Evolutionary conservation across 495 filamentous ascomycete genomes (phyloP).

Genomic region (Beverwykella pulmonaria): DNA sequence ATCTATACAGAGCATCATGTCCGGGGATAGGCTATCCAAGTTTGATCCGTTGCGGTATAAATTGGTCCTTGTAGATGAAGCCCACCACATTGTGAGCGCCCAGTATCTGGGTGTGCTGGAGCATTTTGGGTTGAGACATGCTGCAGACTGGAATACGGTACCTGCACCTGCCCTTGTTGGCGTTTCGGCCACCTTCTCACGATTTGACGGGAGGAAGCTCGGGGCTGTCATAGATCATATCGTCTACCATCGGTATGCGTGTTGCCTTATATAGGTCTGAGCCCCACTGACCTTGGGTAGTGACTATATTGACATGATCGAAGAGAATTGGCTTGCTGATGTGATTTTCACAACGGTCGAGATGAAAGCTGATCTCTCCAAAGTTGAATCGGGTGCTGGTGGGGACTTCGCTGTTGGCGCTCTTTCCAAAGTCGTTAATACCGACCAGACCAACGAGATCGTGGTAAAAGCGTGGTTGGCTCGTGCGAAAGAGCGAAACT

Average conservation of each 20-base stretch:
- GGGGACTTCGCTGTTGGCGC: conserved; percentile 79
- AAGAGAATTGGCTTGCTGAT: conserved; percentile 78
- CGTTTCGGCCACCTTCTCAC: conserved; percentile 89
- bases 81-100: conserved; percentile 92
- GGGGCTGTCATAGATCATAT: conserved; percentile 92
- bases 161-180: conserved; percentile 76
- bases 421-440: conserved; percentile 82
- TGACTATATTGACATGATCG: conserved; percentile 96
- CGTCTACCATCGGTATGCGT: conserved; percentile 79
- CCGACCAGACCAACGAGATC: conserved; percentile 71
- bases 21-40: conserved; percentile 72
- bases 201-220: conserved; percentile 84
- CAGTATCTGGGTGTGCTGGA: conserved; percentile 71
- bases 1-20: conserved; percentile 80
- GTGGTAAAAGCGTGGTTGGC: conserved; percentile 82
- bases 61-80: conserved; percentile 91
- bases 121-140: conserved; percentile 70
- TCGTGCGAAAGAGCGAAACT: conserved; percentile 71
- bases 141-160: conserved; percentile 43
- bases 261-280: neutral
- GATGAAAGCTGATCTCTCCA: conserved; percentile 73
- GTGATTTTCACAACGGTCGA: conserved; percentile 92
- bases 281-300: conserved; percentile 38
- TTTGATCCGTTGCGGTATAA: conserved; percentile 84
- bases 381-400: conserved; percentile 62